Base-by-base conservation (phyloP, 371 early-diverging fungal genomes). In the Haplosporangium sp. region DNA sequence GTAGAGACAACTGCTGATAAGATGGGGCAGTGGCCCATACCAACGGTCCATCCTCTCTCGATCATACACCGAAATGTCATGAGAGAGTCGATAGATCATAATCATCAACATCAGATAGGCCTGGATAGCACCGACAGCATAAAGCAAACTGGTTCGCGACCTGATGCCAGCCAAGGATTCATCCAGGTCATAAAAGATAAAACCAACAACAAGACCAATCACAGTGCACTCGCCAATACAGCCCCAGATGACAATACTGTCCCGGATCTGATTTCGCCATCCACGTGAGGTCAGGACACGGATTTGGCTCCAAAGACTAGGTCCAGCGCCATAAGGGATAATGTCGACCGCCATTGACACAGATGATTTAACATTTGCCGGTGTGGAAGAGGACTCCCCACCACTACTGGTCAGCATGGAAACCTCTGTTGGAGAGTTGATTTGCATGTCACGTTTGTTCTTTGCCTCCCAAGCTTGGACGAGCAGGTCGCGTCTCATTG, bases 11-110 rank as follows among this genome's bases (percentile, higher is more conserved):
- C 62, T 72, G 29, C 73, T 79, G 41, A 79, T 38, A 3, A 79
- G 54, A 54, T 72, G 73, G 5, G 79, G 79, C 29, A 79, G 41
- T 14, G 79, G 79, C 8, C 73, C 69, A 55, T 79, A 79, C 79
- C 79, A 79, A 9, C 79, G 56, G 38, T 79, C 79, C 65, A 72
- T 79, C 9, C 79, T 54, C 69, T 79, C 79, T 0, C 79, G 79
- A 56, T 79, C 79, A 18, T 72, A 79, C n/a, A 72, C 52, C 11
- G 59, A 58, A 53, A 72, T 72, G 21, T 72, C 79, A 16, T 72
- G 68, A 9, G 73, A 72, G 0, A 72, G 48, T 1, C 73, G 59
- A 20, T 72, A 79, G 47, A 79, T 57, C 54, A 79, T 23, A 16
- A 72, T 68, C 73, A 72, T 72, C 55, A 72, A 29, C 73, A 72